Evolutionary conservation across 306 rosid species (phyloP), one percentile per base, ranked within the genome.

Genomic region (Trifolium subterraneum): DNA sequence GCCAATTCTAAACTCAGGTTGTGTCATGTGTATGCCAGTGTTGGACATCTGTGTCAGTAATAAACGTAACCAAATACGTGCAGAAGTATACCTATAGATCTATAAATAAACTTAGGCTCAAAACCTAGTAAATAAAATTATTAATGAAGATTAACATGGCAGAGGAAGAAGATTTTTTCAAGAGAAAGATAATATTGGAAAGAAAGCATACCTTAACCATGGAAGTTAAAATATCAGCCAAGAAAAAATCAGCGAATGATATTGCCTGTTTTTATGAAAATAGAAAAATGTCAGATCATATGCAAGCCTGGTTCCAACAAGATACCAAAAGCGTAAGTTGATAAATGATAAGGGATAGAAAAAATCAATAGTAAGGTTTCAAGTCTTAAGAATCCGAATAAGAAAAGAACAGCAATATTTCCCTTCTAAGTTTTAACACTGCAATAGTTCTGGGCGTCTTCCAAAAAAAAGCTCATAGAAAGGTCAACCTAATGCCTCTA

Each of bases 201-300:
- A 85, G 59, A 62, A 63, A 47, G 44, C 84, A 70, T 67, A 94
- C 99, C 98, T 94, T 94, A 42, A 89, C 92, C 97, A 92, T 92
- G 78, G 99, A 94, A 27, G 99, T 94, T 81, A 94, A 80, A 71
- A 94, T 92, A 94, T 94, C 99, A 41, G 98, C 99, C 83, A 94
- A 68, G 82, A 94, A 94, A 84, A 94, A 94, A 81, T 94, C 99
- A 27, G 90, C 77, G 61, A 94, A 94, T 64, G 99, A 84, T 87
- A 94, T 92, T 75, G 96, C 96, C 99, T 94, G 97, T 62, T 78
- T 76, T 74, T 50, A 73, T 50, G 50, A 77, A 85, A 89, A 55
- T 38, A 55, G 64, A 74, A 51, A 80, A 58, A 35, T 15, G 63
- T 70, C 19, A 80, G 68, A 82, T 48, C 74, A 64, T 81, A 55